A percentile compares a stretch with the other conserved stretches of the same genome.
Conservation (phyloP, 805 yeast genomes). For the Spencermartinsiella europaea region DNA sequence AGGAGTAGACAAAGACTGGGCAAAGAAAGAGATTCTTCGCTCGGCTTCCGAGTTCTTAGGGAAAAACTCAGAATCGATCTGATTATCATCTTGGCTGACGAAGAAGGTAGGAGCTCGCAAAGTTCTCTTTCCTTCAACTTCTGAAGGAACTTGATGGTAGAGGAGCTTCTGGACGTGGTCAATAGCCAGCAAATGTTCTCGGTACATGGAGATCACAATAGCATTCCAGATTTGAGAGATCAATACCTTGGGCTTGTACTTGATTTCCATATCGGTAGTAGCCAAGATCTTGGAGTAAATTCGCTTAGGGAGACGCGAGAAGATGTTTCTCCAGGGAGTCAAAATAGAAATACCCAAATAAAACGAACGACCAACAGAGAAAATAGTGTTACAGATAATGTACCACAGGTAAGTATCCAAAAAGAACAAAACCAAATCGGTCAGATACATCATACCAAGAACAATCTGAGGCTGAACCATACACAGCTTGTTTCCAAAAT, state of each 20-base stretch:
- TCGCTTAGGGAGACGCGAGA: conserved; percentile 97
- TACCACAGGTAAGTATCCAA: conserved; percentile 99
- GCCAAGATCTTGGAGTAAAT: conserved; percentile 96
- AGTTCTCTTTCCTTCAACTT: conserved; percentile 96
- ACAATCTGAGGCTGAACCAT: conserved; percentile 82
- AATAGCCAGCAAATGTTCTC: conserved; percentile 96
- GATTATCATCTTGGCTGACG: conserved; percentile 93
- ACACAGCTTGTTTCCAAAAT: conserved; percentile 77
- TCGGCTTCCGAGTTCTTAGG: conserved; percentile 97
- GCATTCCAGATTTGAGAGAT: conserved; percentile 99
- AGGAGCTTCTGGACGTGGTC: conserved; percentile 97
- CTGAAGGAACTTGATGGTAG: conserved; percentile 98
- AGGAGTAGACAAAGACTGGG: conserved; percentile 97
- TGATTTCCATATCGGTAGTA: conserved; percentile 98
- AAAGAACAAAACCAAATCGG: conserved; percentile 93
- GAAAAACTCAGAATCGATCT: conserved; percentile 94
- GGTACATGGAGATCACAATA: conserved; percentile 97
- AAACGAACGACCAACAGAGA: conserved; percentile 96
- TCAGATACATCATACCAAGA: conserved; percentile 85
- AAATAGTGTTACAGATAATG: conserved; percentile 87
- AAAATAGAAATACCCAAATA: conserved; percentile 97
- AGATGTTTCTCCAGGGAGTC: conserved; percentile 99
- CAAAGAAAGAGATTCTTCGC: conserved; percentile 98
- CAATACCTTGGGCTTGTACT: conserved; percentile 96
- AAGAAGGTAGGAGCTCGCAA: conserved; percentile 98